Evolutionary conservation across 2,329 filamentous ascomycete genomes (phyloP).

Genomic region (Pseudocercospora fuligena): DNA sequence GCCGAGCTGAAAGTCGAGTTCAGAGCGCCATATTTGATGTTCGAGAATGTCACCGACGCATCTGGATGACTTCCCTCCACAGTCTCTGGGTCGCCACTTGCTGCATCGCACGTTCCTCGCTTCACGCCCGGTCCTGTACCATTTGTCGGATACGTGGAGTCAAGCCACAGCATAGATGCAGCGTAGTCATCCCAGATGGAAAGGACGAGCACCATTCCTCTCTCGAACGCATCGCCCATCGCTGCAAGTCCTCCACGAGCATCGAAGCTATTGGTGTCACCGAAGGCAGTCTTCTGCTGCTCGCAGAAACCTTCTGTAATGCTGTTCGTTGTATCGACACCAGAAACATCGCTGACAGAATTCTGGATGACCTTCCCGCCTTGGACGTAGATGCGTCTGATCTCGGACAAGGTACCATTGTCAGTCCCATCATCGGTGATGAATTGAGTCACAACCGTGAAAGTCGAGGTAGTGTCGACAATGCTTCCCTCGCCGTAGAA

Average conservation of each 20-base stretch:
- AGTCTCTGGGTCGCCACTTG: constrained; percentile 27
- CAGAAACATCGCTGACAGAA: constrained; percentile 49
- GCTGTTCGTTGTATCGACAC: constrained; percentile 55
- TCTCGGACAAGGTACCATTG: constrained; percentile 61
- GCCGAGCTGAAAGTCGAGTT: constrained; percentile 18
- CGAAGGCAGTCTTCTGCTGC: constrained; percentile 38
- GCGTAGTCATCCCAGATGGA: constrained; percentile 70
- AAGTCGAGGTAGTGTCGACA: constrained; percentile 63
- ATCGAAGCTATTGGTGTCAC: constrained; percentile 54
- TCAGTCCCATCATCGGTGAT: constrained; percentile 56
- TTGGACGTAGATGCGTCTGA: constrained; percentile 70
- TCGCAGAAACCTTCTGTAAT: constrained; percentile 65
- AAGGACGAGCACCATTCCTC: constrained; percentile 69
- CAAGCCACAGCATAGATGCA: constrained; percentile 75
- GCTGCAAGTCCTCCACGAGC: constrained; percentile 60
- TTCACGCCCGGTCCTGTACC: constrained; percentile 25
- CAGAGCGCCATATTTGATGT: constrained; percentile 37
- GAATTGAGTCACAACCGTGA: constrained; percentile 73
- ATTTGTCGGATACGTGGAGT: constrained; percentile 46
- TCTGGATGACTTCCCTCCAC: constrained; percentile 27
- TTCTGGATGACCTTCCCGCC: constrained; percentile 64
- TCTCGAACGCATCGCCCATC: constrained; percentile 60
- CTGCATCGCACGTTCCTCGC: constrained; percentile 31
- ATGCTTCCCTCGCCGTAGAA: constrained; percentile 66
- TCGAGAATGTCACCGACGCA: constrained; percentile 30